phyloP scores from a whole-genome alignment of 306 rosid genomes.

The Psophocarpus tetragonolobus region DNA sequence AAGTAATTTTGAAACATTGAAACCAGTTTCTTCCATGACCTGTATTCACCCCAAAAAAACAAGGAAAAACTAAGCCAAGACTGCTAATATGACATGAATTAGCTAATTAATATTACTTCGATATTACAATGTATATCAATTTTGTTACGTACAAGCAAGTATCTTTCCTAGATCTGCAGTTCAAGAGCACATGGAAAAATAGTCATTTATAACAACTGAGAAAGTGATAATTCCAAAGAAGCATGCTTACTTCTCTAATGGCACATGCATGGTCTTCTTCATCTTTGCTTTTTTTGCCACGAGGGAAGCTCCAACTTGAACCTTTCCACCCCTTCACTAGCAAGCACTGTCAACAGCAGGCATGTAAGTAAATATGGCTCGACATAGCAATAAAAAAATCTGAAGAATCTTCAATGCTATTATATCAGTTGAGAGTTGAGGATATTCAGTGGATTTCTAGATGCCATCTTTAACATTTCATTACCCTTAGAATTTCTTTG shows the following conservation, averaged over 20 bases:
- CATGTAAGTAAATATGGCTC: slow-evolving; percentile 26
- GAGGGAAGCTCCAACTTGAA: slow-evolving; percentile 99
- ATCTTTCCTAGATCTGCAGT: slow-evolving; percentile 14
- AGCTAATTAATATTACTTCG: background rate
- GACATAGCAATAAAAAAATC: slow-evolving; percentile 14
- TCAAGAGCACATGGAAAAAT: slow-evolving; percentile 20
- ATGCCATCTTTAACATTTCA: background rate
- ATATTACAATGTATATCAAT: slow-evolving; percentile 19
- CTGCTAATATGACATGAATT: slow-evolving; percentile 5
- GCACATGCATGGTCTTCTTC: slow-evolving; percentile 99
- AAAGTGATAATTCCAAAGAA: slow-evolving; percentile 10
- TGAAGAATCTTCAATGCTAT: background rate
- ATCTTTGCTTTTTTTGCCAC: slow-evolving; percentile 96
- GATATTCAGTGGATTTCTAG: background rate
- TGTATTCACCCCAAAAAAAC: slow-evolving; percentile 48
- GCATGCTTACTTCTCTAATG: slow-evolving; percentile 77
- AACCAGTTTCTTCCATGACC: slow-evolving; percentile 98
- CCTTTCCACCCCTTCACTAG: slow-evolving; percentile 99
- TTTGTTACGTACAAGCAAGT: background rate
- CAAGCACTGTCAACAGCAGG: slow-evolving; percentile 67
- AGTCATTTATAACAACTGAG: background rate
- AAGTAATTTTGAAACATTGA: slow-evolving; percentile 73
- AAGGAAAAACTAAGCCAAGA: slow-evolving; percentile 21
- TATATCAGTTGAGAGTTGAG: background rate
- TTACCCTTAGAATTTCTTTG: background rate